These are phyloP conservation scores for Vanrija pseudolonga DNA, from an alignment of 1,284 basidiomycete genomes.

Conservation along the genomic window DNA sequence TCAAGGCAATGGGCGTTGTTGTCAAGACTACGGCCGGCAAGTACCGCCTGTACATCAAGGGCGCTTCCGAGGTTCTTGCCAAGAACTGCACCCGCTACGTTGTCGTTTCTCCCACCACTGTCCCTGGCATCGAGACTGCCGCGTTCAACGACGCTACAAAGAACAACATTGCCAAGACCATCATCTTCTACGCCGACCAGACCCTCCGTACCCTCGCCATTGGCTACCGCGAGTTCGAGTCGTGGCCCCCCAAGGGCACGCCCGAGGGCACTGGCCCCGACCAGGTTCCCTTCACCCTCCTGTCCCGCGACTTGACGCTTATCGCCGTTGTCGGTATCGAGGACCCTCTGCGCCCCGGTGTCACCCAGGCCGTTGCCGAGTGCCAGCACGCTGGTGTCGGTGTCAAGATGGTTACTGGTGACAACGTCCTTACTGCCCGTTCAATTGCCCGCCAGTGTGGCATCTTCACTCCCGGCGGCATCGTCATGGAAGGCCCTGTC, in stretches of 20 bases:
- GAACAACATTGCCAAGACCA: constrained; percentile 57
- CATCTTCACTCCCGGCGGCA: constrained; percentile 54
- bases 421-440: constrained; percentile 83
- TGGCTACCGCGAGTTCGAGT: constrained; percentile 82
- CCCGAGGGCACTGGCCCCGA: constrained; percentile 56
- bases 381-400: constrained; percentile 87
- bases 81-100: constrained; percentile 69
- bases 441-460: constrained; percentile 95
- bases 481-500: constrained; percentile 63
- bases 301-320: constrained; percentile 73
- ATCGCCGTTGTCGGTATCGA: constrained; percentile 90
- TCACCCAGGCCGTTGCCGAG: constrained; percentile 78
- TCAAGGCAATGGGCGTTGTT: constrained; percentile 95
- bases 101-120: constrained; percentile 53
- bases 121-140: constrained; percentile 16
- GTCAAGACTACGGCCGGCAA: constrained; percentile 59
- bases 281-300: constrained; percentile 64
- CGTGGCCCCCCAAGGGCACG: constrained; percentile 71
- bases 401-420: constrained; percentile 98
- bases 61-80: constrained; percentile 87
- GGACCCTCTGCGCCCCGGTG: constrained; percentile 88
- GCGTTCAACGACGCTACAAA: constrained; percentile 34
- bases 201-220: constrained; percentile 87
- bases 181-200: constrained; percentile 96
- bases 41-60: constrained; percentile 83